Evolutionary conservation across 495 filamentous ascomycete species (phyloP).

Genomic region (Neurospora cerealis): DNA sequence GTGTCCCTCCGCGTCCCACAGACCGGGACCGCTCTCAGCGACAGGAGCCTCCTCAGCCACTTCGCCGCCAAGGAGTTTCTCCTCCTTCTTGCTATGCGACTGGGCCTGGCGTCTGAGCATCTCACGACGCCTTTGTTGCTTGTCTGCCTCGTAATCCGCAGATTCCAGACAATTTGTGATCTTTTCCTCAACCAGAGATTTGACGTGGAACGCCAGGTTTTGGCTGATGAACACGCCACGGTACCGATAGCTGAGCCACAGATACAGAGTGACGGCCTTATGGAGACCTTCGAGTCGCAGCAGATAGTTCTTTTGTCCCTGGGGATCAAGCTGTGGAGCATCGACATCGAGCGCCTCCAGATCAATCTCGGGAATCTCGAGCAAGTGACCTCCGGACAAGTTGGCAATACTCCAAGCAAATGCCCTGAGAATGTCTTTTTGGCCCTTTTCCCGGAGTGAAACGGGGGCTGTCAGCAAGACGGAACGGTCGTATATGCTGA

Average conservation of each 20-base stretch:
- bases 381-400: conserved; percentile 49
- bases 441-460: conserved; percentile 23
- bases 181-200: conserved; percentile 63
- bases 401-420: conserved; percentile 60
- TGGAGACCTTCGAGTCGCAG: conserved; percentile 63
- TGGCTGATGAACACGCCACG: conserved; percentile 73
- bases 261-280: conserved; percentile 69
- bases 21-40: conserved; percentile 7
- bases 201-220: conserved; percentile 68
- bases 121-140: conserved; percentile 7
- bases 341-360: conserved; percentile 55
- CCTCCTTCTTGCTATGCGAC: conserved; percentile 2
- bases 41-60: neutral
- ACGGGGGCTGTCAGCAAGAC: conserved; percentile 65
- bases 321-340: conserved; percentile 28
- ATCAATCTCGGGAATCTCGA: conserved; percentile 54
- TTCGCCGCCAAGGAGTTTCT: conserved; percentile 10
- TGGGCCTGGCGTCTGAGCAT: conserved; percentile 13
- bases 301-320: conserved; percentile 40
- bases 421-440: conserved; percentile 37
- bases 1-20: conserved; percentile 21
- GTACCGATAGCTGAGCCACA: conserved; percentile 72
- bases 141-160: conserved; percentile 13
- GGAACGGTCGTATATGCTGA: conserved; percentile 63
- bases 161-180: conserved; percentile 57